Percentiles rank a stretch among this genome's conserved stretches.
phyloP scores from a whole-genome alignment of 192 early-diverging fungal species.

The Coemansia sp. region DNA sequence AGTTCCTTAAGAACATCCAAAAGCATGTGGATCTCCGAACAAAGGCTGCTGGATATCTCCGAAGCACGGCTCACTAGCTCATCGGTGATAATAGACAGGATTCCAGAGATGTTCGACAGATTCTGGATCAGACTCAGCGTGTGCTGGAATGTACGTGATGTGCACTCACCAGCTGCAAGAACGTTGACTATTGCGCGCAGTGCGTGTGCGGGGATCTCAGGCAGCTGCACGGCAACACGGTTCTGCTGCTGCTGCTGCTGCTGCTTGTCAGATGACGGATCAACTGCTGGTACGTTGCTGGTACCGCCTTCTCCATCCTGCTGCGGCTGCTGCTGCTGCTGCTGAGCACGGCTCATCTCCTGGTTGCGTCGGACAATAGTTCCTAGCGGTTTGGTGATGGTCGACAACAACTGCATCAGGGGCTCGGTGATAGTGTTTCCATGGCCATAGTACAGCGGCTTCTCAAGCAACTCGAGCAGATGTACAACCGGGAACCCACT shows the following conservation, averaged over 20 bases:
- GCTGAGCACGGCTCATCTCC: conserved; percentile 36
- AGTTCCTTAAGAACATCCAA: conserved; percentile 55
- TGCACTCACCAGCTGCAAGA: conserved; percentile 84
- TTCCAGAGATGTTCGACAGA: conserved; percentile 69
- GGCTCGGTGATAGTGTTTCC: conserved; percentile 77
- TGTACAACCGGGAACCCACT: conserved; percentile 60
- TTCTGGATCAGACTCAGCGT: conserved; percentile 89
- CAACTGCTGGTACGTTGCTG: conserved; percentile 6
- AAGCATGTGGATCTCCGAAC: conserved; percentile 70
- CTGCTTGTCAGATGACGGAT: background rate
- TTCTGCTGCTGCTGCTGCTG: background rate
- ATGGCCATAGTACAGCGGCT: conserved; percentile 79
- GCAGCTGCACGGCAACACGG: conserved; percentile 60
- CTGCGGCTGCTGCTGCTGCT: conserved; percentile 17
- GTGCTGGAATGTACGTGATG: conserved; percentile 92
- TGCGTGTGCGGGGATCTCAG: conserved; percentile 79
- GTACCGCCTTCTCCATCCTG: conserved; percentile 6
- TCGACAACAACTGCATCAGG: conserved; percentile 80
- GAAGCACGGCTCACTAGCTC: conserved; percentile 76
- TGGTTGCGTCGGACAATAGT: conserved; percentile 57
- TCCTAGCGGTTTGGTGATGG: conserved; percentile 76
- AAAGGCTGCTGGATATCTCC: conserved; percentile 65
- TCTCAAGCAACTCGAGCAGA: conserved; percentile 80
- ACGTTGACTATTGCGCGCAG: conserved; percentile 88
- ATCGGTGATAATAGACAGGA: conserved; percentile 73